Conservation (phyloP, 2,329 filamentous ascomycete species). For the Dothiorella sarmentorum region DNA sequence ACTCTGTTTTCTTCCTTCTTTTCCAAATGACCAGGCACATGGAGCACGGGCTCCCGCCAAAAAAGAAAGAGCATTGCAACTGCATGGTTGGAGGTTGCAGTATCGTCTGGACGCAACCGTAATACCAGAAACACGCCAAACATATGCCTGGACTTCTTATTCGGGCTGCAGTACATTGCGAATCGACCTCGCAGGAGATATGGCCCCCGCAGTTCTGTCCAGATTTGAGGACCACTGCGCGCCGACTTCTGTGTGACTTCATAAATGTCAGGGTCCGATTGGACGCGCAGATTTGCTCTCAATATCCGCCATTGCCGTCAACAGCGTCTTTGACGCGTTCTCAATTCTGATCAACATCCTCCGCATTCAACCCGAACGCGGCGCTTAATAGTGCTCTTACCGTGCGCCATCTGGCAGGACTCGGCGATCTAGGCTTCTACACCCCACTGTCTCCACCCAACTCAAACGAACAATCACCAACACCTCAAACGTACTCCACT, state of each 20-base stretch:
- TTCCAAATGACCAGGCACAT: slow-evolving; percentile 9
- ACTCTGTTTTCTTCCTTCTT: background rate
- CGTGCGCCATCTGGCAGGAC: slow-evolving; percentile 13
- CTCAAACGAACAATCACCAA: slow-evolving; percentile 8
- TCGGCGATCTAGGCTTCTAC: slow-evolving; percentile 9
- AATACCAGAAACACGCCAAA: too few species aligned
- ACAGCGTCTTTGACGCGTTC: slow-evolving; percentile 2
- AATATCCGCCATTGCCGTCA: slow-evolving; percentile 5
- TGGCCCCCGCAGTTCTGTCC: background rate
- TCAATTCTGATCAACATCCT: slow-evolving; percentile 3
- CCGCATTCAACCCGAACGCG: background rate
- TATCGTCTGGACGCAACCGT: too few species aligned
- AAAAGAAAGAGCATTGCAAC: too few species aligned
- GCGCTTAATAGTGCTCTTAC: slow-evolving; percentile 1
- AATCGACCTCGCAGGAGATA: too few species aligned
- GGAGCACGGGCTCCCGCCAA: slow-evolving; percentile 2
- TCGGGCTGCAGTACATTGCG: too few species aligned
- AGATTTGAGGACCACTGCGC: background rate
- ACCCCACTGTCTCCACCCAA: slow-evolving; percentile 12
- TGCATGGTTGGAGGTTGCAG: too few species aligned
- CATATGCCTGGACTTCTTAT: too few species aligned
- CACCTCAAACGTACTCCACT: slow-evolving; percentile 11
- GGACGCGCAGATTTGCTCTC: background rate
- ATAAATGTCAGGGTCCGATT: background rate
- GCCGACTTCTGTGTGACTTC: slow-evolving; percentile 1